phyloP scores from a whole-genome alignment of 768 basidiomycete genomes.

The Lactifluus pinguis region DNA sequence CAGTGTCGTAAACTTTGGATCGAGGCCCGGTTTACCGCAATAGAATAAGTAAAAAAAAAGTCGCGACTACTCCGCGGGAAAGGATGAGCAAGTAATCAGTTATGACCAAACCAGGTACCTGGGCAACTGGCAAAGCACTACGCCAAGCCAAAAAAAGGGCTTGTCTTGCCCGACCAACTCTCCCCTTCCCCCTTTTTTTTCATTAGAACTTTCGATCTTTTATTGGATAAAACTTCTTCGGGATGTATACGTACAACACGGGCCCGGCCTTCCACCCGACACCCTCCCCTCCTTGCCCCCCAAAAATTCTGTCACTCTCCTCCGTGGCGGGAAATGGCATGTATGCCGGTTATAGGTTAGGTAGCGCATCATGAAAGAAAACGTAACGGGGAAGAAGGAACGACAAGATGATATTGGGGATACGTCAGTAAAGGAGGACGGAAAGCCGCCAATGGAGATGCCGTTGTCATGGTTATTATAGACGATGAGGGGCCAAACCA shows the following conservation, averaged over 20 bases:
- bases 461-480: constrained; percentile 3
- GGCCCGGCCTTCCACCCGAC: background rate
- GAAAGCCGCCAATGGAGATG: background rate
- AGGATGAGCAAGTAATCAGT: no score
- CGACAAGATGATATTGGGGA: constrained; percentile 2
- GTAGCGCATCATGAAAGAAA: constrained; percentile 8
- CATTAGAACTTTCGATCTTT: constrained; percentile 1
- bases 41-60: no score
- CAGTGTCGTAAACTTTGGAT: no score
- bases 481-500: background rate
- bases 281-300: background rate
- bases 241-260: constrained; percentile 9
- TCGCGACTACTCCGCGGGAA: no score
- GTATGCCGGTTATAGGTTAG: constrained; percentile 3
- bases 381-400: background rate
- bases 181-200: background rate
- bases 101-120: no score
- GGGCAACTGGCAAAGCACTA: no score
- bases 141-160: no score
- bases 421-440: background rate
- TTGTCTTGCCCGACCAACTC: no score
- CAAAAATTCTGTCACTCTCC: background rate
- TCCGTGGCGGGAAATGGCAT: constrained; percentile 1
- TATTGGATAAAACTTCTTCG: background rate
- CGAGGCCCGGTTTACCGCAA: no score